Percentiles rank a stretch among this genome's conserved stretches.
Conservation (phyloP, 768 basidiomycete species). For the Leucocoprinus leucothites region DNA sequence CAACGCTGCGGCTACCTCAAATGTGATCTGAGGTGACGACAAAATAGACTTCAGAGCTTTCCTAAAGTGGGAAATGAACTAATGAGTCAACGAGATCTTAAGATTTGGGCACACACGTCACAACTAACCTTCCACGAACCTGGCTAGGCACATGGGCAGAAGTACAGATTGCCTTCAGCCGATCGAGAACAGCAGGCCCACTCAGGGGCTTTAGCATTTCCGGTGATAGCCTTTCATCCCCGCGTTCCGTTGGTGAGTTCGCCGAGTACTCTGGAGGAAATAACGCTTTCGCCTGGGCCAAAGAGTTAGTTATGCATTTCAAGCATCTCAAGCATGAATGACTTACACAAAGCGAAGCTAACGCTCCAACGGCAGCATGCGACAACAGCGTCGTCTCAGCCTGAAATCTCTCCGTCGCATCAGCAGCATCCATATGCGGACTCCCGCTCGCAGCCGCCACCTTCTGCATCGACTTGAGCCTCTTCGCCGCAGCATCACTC, state of each 20-base stretch:
- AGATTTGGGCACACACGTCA: background rate
- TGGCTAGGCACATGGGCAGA: conserved; percentile 51
- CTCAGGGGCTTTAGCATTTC: conserved; percentile 56
- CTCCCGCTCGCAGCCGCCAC: conserved; percentile 57
- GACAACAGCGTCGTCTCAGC: conserved; percentile 72
- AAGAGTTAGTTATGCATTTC: conserved; percentile 3
- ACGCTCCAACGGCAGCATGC: conserved; percentile 78
- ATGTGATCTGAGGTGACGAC: conserved; percentile 49
- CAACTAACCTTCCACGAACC: conserved; percentile 61
- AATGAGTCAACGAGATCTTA: background rate
- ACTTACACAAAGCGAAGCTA: conserved; percentile 87
- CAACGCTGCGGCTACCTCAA: conserved; percentile 58
- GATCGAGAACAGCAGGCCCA: conserved; percentile 52
- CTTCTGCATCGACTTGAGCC: conserved; percentile 69
- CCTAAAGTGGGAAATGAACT: conserved; percentile 35
- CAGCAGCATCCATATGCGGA: conserved; percentile 46
- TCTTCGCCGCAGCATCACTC: conserved; percentile 66
- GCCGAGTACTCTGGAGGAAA: conserved; percentile 59
- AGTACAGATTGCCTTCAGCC: conserved; percentile 66
- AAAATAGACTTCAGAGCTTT: conserved; percentile 75
- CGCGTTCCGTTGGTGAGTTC: conserved; percentile 61
- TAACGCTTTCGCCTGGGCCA: conserved; percentile 70
- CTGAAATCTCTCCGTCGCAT: conserved; percentile 57
- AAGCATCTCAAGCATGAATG: background rate
- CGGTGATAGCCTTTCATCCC: conserved; percentile 23